Base-by-base conservation (phyloP, 176 grass and related monocot species). In the Hsuehochloa calcarea region DNA sequence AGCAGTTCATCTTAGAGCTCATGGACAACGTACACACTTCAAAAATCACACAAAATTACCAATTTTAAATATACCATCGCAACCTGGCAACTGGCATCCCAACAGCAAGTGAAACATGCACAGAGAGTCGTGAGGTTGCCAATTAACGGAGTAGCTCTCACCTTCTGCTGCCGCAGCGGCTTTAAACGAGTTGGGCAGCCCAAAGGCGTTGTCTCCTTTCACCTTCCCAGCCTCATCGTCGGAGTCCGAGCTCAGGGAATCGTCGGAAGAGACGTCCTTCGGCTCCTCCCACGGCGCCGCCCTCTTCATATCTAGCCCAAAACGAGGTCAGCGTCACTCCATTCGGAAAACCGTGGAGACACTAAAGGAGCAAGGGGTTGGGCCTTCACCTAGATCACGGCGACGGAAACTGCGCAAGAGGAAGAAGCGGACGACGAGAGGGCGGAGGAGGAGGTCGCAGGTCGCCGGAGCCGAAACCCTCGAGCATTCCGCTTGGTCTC, bases 291-390 rank as follows among this genome's bases (percentile, higher is more conserved):
- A 85, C 74, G 87, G 84, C 55, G 83, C 91, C 58, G 93, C 71
- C 88, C 93, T 92, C 87, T 98, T 95, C 96, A 98, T 98, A 79
- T 55, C 89, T 87, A 56, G 46, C 19, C 31, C 41, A 59, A 34
- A 26, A 68, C 22, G 31, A 52, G 17, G 49, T 87, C 39, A 83
- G 80, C 10, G 67, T 0, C 67, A 58, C 46, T 6, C 49, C 59
- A 19, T 74, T 1, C 15, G 38, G 3, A 12, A 12, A 64, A 6
- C 29, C 5, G 5, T n/a, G 8, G 64, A 46, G 47, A 14, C 29
- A 0, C 15, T 4, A 66, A 17, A 66, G 44, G 8, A 51, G 9
- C 5, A 1, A 65, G 50, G 26, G 22, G 1, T 10, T 19, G 41
- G 3, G 12, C 9, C 0, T 67, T 87, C 29, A 87, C 88, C 80